Base-by-base conservation (phyloP, 768 basidiomycete genomes). In the Lactarius hatsudake region DNA sequence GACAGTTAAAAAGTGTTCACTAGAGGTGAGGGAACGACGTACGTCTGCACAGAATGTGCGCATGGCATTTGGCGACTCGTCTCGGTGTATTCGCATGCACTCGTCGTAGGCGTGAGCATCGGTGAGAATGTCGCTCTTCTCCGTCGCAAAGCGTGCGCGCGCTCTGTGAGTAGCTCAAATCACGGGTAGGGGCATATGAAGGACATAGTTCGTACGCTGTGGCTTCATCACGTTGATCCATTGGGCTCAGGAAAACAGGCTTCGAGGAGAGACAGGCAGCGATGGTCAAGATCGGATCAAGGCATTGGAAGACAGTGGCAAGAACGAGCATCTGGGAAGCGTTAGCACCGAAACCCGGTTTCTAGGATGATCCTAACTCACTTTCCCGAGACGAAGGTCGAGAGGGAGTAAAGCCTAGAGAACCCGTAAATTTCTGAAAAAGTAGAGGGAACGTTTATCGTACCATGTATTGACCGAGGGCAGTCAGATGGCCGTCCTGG, bases 341-440 rank as follows among this genome's bases (percentile, higher is more conserved):
- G 28, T 68, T 54, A n/a, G 45, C 42, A 34, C 40, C 30, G 61
- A 42, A 48, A 63, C 12, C 17, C 18, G 26, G n/a, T 3, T 59
- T 18, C 5, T 1, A 7, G 18, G 12, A 6, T 1, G 32, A 15
- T 30, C 36, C 7, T 38, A 36, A 43, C 23, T 48, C 53, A 90
- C 91, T 82, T 97, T 98, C 9, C 87, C 93, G 32, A 98, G 82
- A 48, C 93, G 83, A 12, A 96, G 79, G 76, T 98, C 96, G 17
- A 96, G 79, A 1, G 95, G 95, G n/a, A 97, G 82, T 77, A 88
- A 83, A 2, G 91, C 83, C 91, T 94, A 71, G 65, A 30, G 28
- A 62, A 54, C n/a, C 5, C 7, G 18, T 62, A 32, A 66, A 57
- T 34, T n/a, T 12, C 54, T 48, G n/a, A 23, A 55, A 53, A 12